Base-by-base conservation (phyloP, 306 rosid genomes). In the Quillaja saponaria region DNA sequence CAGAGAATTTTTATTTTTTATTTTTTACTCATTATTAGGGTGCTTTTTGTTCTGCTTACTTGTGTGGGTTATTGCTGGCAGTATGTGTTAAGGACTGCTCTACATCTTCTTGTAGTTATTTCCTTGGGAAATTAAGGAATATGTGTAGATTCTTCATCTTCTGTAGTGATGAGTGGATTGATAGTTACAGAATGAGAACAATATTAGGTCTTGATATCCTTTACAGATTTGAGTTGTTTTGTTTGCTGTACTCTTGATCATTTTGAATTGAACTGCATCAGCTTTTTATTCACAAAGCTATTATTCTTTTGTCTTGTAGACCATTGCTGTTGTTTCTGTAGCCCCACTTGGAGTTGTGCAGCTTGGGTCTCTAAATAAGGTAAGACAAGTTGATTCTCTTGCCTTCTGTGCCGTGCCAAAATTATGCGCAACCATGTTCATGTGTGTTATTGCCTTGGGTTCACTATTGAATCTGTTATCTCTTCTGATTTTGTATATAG, bases 311-410 rank as follows among this genome's bases (percentile, higher is more conserved):
- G 49, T 69, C 63, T 31, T 81, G 76, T 55, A 94, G 97, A 94
- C 99, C 46, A 77, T 94, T 63, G 87, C 75, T 45, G 84, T 87
- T 56, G 81, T 80, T 61, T 79, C 97, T 58, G 91, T 92, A 55
- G 81, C 63, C 67, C 95, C 99, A 7, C 95, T 80, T 57, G 97
- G 99, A 34, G 90, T 94, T 82, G 78, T 94, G 70, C 99, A 89
- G 76, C 96, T 94, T 64, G 99, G 99, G 13, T 89, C 97, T 58
- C 72, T 80, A 49, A 81, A 82, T 73, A 90, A 85, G 66, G 99
- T 94, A 78, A 37, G 87, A 66, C 35, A 62, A 61, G 80, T 71
- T 54, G 49, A 8, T 25, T 20, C 39, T 76, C 34, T 44, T 49
- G 61, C 40, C 12, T 51, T 34, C 45, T 40, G 48, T 74, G 52